Evolutionary conservation across 1,284 basidiomycete genomes (phyloP), one percentile per base, ranked within the genome.

Genomic region (Pseudomicrostroma phylloplanum): DNA sequence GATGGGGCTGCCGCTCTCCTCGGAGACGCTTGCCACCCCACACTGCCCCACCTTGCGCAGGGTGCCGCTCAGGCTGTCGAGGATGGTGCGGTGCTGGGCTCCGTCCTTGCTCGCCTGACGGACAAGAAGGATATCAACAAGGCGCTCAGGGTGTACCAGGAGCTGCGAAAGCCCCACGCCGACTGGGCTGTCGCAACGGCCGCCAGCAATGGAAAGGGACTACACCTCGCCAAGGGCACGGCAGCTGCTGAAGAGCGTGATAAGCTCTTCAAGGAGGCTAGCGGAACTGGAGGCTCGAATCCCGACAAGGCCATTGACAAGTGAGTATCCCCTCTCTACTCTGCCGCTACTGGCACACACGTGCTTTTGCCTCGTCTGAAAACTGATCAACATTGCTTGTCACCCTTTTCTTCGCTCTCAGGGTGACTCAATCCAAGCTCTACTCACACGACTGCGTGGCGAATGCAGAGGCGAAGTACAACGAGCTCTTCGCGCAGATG

Each of bases 41-140:
- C 76, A 1, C 68, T 80, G 12, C 78, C 79, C 4, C 77, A 76
- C 62, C 63, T 79, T 36, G 73, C 76, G 1, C 79, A 79, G 59
- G 80, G 80, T 11, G 80, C 80, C 2, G 80, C 80, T 0, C 79
- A 80, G 60, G 80, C 80, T 0, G 71, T 80, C 36, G 76, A 80
- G 67, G 80, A 81, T 64, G 80, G 74, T 0, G 80, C 71, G 6
- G 76, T 70, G 1, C 66, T 81, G n/a, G 79, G 74, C 1, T 73
- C 79, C n/a, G 67, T 79, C 0, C 68, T 81, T 26, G 61, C 74
- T 58, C 76, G 74, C 60, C 68, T 80, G 58, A 66, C 65, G 53
- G 55, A 49, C 54, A 76, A 76, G 61, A 72, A 72, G 42, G 78
- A 81, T n/a, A 67, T 81, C 21, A 66, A 73, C 63, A 61, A 65